A percentile compares a stretch with the other conserved stretches of the same genome.
Conservation (phyloP, 805 yeast genomes). For the Scheffersomyces coipomensis region DNA sequence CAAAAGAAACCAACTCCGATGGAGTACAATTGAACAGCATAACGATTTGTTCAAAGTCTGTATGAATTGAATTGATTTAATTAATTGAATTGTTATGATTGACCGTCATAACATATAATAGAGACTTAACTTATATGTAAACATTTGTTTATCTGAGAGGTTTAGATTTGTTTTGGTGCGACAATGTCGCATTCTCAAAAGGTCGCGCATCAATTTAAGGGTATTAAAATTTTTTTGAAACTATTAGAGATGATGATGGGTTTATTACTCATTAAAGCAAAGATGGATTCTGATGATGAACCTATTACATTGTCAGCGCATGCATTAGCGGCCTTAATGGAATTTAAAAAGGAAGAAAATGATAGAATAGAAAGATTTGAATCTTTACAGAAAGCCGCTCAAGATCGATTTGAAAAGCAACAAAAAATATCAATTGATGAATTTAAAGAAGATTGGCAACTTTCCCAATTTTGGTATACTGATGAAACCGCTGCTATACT, state of each 20-base stretch:
- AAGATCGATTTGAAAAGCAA: constrained; percentile 45
- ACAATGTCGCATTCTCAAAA: no score
- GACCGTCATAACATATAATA: no score
- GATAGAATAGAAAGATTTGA: constrained; percentile 56
- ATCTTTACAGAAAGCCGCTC: constrained; percentile 54
- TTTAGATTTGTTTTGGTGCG: no score
- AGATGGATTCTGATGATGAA: constrained; percentile 40
- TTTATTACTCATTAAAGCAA: no score
- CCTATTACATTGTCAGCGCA: constrained; percentile 45
- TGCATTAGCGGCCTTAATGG: constrained; percentile 57
- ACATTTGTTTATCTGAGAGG: no score
- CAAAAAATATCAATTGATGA: constrained; percentile 57
- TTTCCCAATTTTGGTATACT: constrained; percentile 89
- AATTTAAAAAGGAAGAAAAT: constrained; percentile 65
- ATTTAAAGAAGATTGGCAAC: constrained; percentile 90
- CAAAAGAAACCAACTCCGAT: constrained; percentile 20
- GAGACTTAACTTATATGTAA: no score
- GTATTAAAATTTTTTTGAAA: no score
- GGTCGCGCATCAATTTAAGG: no score
- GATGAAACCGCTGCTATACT: constrained; percentile 68
- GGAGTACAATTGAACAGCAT: constrained; percentile 24
- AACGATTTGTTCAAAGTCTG: no score
- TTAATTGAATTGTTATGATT: no score
- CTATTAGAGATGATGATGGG: no score
- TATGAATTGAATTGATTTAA: no score